Evolutionary conservation across 345 rosid genomes (phyloP), one percentile per base, ranked within the genome.

Genomic region (Sisymbrium irio): DNA sequence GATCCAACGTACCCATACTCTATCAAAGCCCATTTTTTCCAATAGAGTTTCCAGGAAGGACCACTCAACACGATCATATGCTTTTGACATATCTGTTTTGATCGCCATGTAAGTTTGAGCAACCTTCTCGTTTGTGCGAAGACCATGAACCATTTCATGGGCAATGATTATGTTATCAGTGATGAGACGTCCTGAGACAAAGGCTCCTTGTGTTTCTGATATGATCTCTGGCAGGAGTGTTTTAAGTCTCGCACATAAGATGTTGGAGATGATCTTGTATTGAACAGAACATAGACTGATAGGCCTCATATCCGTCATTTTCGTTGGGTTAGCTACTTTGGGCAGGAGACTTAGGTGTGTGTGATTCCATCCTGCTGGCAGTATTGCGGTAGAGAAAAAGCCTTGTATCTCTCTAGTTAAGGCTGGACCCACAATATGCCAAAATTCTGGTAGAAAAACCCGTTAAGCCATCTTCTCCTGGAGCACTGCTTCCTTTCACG

Each of bases 241-340:
- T 4, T 40, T 40, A 0, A 40, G 5, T 11, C 44, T 11, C 2
- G 0, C 1, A 3, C 44, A 40, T 5, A 40, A 11, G n/a, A 40
- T 40, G 3, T 40, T 40, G 5, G 44, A 40, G 1, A 40, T 12
- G 3, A 40, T 40, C 44, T 40, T 40, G 5, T 40, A 40, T 11
- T 40, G n/a, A 2, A 40, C n/a, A 0, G n/a, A 40, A 4, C 5
- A 40, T 0, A 40, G 4, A 12, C n/a, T 40, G n/a, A 40, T 40
- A 0, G 44, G 44, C 4, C 44, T 10, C 44, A 12, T 12, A 0
- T 40, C 5, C 0, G 9, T 0, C 5, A 40, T 40, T 1, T 10
- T 0, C 1, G 1, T 1, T 3, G 44, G 44, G 1, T 11, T 40
- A 0, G n/a, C 0, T 0, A 40, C 3, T 1, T 40, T 40, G 2